A percentile compares a stretch with the other conserved stretches of the same genome.
These are phyloP conservation scores for Dryadomyces quercivorus DNA, from an alignment of 2,329 filamentous ascomycete species.

Conservation along the genomic window DNA sequence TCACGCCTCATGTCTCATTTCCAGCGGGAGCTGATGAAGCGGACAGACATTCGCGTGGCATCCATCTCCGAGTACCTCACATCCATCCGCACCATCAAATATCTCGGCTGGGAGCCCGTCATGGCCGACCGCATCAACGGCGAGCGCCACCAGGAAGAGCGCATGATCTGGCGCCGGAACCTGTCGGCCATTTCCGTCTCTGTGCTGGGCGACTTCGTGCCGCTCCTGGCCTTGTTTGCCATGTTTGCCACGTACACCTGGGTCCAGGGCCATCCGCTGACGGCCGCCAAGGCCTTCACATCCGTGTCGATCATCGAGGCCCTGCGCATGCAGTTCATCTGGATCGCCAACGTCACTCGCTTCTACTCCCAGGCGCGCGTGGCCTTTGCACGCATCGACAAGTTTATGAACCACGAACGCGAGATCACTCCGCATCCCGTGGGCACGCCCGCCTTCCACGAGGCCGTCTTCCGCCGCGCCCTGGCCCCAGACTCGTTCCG, in stretches of 20 bases:
- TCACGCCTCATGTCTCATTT: conserved; percentile 35
- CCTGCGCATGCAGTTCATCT: conserved; percentile 29
- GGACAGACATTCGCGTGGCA: conserved; percentile 44
- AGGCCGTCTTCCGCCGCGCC: conserved; percentile 20
- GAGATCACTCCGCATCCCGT: conserved; percentile 34
- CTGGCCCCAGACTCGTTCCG: conserved; percentile 31
- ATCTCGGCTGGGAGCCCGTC: conserved; percentile 47
- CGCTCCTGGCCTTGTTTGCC: conserved; percentile 36
- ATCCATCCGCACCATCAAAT: conserved; percentile 47
- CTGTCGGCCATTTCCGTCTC: conserved; percentile 33
- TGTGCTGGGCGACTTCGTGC: conserved; percentile 38
- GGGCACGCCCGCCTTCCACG: conserved; percentile 33
- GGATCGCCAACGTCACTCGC: conserved; percentile 20
- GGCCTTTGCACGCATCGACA: conserved; percentile 32
- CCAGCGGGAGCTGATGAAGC: conserved; percentile 38
- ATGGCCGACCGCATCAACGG: conserved; percentile 37
- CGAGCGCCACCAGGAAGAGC: conserved; percentile 38
- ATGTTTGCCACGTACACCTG: conserved; percentile 43
- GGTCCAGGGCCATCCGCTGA: conserved; percentile 29
- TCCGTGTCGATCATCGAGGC: conserved; percentile 40
- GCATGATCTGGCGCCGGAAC: conserved; percentile 39
- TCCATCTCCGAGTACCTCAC: conserved; percentile 44
- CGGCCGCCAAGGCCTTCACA: conserved; percentile 46
- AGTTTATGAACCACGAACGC: conserved; percentile 38
- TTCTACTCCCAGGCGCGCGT: conserved; percentile 26